A percentile compares a stretch with the other conserved stretches of the same genome.
These are phyloP conservation scores for Diaporthe sp. DNA, from an alignment of 2,329 filamentous ascomycete genomes.

Conservation along the genomic window DNA sequence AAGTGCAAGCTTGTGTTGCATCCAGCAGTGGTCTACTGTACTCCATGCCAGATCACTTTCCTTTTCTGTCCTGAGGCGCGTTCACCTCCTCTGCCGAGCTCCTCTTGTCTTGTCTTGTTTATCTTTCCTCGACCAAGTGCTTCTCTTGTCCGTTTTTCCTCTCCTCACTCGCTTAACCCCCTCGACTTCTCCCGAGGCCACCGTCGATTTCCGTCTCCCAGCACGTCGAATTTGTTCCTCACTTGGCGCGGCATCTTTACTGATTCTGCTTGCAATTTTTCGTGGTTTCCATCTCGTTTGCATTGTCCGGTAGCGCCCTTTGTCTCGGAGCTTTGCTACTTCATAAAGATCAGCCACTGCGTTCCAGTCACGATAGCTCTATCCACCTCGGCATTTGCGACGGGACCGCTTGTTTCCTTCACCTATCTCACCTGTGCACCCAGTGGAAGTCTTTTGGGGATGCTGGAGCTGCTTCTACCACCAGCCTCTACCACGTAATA, in stretches of 20 bases:
- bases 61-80: slow-evolving; percentile 14
- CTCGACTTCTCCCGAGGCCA: slow-evolving; percentile 8
- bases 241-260: slow-evolving; percentile 26
- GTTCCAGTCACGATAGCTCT: slow-evolving; percentile 40
- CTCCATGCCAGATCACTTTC: slow-evolving; percentile 20
- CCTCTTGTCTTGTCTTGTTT: background rate
- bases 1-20: slow-evolving; percentile 28
- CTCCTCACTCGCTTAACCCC: background rate
- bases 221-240: slow-evolving; percentile 20
- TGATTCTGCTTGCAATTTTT: slow-evolving; percentile 33
- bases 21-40: background rate
- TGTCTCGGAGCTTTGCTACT: slow-evolving; percentile 34
- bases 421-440: background rate
- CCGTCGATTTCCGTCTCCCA: slow-evolving; percentile 3
- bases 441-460: background rate
- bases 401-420: slow-evolving; percentile 3
- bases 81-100: slow-evolving; percentile 13
- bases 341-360: slow-evolving; percentile 26
- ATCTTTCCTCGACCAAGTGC: background rate
- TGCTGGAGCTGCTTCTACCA: slow-evolving; percentile 38
- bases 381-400: slow-evolving; percentile 27
- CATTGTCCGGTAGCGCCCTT: slow-evolving; percentile 37
- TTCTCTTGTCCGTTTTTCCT: slow-evolving; percentile 18
- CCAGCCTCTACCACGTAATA: slow-evolving; percentile 47
- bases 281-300: slow-evolving; percentile 30